Percentiles rank a stretch among this genome's conserved stretches.
Conservation (phyloP, 2,329 filamentous ascomycete species). For the Coniochaeta sp. region DNA sequence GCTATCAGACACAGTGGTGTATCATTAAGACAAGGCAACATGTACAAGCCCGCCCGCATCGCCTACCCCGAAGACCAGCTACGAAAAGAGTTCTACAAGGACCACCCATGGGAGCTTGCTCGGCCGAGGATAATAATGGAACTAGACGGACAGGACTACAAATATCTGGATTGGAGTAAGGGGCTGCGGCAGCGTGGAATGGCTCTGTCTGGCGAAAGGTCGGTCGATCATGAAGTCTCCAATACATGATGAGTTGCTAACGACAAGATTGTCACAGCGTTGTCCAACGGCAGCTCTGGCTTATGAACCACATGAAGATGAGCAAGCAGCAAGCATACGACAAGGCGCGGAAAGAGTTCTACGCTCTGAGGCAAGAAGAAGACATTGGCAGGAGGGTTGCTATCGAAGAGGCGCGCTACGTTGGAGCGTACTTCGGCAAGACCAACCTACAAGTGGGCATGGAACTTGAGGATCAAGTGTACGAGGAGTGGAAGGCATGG, state of each 20-base stretch:
- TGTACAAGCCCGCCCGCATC: conserved; percentile 76
- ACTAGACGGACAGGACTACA: conserved; percentile 73
- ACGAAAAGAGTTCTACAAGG: conserved; percentile 75
- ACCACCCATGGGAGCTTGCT: conserved; percentile 96
- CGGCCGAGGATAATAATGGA: conserved; percentile 81
- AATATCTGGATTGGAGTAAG: conserved; percentile 71
- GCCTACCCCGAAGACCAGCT: conserved; percentile 78
- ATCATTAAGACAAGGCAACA: conserved; percentile 17
- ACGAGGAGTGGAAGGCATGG: conserved; percentile 81
- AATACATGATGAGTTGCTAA: not conserved
- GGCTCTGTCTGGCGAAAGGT: conserved; percentile 80
- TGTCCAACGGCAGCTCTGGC: conserved; percentile 82
- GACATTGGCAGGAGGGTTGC: conserved; percentile 79
- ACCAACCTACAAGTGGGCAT: conserved; percentile 68
- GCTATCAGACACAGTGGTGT: conserved; percentile 34
- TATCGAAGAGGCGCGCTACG: conserved; percentile 76
- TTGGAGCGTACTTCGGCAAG: conserved; percentile 85
- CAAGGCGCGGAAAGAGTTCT: conserved; percentile 81
- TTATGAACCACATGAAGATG: conserved; percentile 62
- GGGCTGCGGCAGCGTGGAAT: conserved; percentile 67
- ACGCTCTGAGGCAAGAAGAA: conserved; percentile 70
- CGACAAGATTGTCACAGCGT: conserved; percentile 50
- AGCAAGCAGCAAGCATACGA: conserved; percentile 72
- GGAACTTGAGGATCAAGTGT: conserved; percentile 71
- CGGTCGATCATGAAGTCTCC: conserved; percentile 15